Evolutionary conservation across 2,329 filamentous ascomycete species (phyloP), one percentile per base, ranked within the genome.

Genomic region (Fusarium algeriense): DNA sequence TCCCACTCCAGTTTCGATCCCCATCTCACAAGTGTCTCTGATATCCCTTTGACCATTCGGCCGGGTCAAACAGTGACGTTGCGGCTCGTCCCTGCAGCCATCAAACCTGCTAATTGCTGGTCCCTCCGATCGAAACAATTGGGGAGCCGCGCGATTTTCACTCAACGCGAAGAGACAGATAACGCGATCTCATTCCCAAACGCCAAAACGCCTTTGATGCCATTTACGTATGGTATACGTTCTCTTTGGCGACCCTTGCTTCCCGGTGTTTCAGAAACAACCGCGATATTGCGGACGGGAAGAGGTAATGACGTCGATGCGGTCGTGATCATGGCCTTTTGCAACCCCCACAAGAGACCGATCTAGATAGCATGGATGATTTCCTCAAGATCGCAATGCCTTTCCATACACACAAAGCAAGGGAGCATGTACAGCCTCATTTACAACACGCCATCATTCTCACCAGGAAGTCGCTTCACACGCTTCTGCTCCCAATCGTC

Each of bases 401-500:
- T 67, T 53, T 14, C 44, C 65, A 59, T 40, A 59, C 35, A 59
- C 20, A n/a, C 23, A 63, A 71, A 60, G 56, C 64, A 72, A 70
- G 61, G 59, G 45, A 65, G 48, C 35, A 34, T 23, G 23, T 57
- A 57, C 32, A 56, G 41, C 63, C 52, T 69, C 37, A 40, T 52
- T 69, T 63, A 73, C 50, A 97, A 80, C 54, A 93, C 88, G 37
- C 95, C 95, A 80, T 99, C 95, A 67, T 89, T 92, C 81, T 99
- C 97, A 73, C 96, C 96, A 23, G 93, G 91, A 67, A 98, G 87
- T 79, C 96, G 87, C 84, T 97, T 90, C 14, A 98, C 94, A 57
- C 97, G 90, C 83, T 96, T 97, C 83, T 98, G 96, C 80, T 98
- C 95, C 96, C 96, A 99, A 78, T 94, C 89, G 77, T 99, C 95